These are phyloP conservation scores for Starmerella apis DNA, from an alignment of 805 yeast species.

Conservation along the genomic window DNA sequence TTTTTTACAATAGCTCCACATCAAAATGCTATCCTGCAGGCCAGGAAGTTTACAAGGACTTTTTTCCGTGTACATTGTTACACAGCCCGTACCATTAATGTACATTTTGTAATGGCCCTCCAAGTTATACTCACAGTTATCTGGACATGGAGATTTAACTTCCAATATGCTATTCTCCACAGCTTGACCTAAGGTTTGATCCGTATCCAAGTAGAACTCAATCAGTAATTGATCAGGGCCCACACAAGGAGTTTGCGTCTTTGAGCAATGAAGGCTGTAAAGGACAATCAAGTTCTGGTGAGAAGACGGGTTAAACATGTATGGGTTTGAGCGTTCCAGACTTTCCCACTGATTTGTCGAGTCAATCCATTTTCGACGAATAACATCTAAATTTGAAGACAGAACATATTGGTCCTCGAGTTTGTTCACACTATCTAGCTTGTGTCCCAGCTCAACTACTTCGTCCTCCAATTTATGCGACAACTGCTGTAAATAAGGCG, in stretches of 20 bases:
- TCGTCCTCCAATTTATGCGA: conserved; percentile 45
- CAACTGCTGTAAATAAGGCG: conserved; percentile 52
- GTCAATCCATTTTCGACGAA: conserved; percentile 31
- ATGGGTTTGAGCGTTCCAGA: conserved; percentile 42
- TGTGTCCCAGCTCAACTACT: conserved; percentile 21
- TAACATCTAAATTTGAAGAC: conserved; percentile 27
- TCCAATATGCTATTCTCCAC: conserved; percentile 68
- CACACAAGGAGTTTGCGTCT: conserved; percentile 79
- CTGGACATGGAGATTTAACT: conserved; percentile 59
- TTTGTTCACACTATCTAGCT: conserved; percentile 2
- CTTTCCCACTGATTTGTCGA: conserved; percentile 60
- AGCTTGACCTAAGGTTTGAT: conserved; percentile 78
- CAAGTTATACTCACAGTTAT: conserved; percentile 64
- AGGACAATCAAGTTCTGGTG: conserved; percentile 74
- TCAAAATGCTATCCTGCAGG: conserved; percentile 55
- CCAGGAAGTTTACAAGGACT: conserved; percentile 49
- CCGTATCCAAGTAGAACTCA: conserved; percentile 84
- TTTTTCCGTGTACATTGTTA: conserved; percentile 64
- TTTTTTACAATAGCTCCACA: conserved; percentile 84
- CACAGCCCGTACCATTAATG: conserved; percentile 76
- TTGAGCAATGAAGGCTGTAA: conserved; percentile 71
- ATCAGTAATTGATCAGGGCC: conserved; percentile 82
- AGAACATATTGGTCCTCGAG: conserved; percentile 27
- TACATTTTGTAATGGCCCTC: conserved; percentile 74
- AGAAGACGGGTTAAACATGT: conserved; percentile 53